Percentiles rank a stretch among this genome's conserved stretches.
phyloP scores from a whole-genome alignment of 2,329 filamentous ascomycete species.

The Xylaria sp. region DNA sequence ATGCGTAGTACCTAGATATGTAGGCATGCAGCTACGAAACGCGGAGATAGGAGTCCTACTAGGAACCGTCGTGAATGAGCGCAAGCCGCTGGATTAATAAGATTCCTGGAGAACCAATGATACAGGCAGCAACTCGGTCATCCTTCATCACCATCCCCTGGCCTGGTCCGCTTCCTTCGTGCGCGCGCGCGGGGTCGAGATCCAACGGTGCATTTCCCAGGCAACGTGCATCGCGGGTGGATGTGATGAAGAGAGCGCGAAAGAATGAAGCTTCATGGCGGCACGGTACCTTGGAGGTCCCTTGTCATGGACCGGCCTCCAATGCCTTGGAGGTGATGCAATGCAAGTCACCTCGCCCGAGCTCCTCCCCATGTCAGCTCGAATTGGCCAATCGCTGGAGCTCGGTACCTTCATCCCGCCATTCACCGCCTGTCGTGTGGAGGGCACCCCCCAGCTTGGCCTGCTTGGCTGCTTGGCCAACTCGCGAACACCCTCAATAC shows the following conservation, averaged over 20 bases:
- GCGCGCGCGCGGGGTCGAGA: too few relatives aligned
- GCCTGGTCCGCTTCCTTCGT: neutral
- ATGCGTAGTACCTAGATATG: neutral
- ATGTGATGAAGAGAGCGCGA: too few relatives aligned
- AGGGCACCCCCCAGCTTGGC: constrained; percentile 19
- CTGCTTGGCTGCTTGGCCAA: too few relatives aligned
- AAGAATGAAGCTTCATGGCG: too few relatives aligned
- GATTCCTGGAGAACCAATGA: neutral
- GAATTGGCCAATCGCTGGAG: constrained; percentile 26
- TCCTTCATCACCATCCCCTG: neutral
- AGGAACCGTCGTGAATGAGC: neutral
- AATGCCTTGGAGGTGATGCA: constrained; percentile 27
- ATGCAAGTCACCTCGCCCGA: constrained; percentile 16
- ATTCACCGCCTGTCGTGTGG: constrained; percentile 24
- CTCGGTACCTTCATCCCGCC: constrained; percentile 13
- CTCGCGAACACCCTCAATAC: constrained; percentile 12
- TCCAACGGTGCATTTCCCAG: too few relatives aligned
- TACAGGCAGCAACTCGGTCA: neutral
- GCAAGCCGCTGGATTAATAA: neutral
- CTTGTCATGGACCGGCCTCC: too few relatives aligned
- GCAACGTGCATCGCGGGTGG: too few relatives aligned
- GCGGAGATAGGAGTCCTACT: too few relatives aligned
- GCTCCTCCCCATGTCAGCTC: constrained; percentile 13
- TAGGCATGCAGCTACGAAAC: too few relatives aligned
- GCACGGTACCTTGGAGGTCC: too few relatives aligned